Evolutionary conservation across 305 asterid species (phyloP), one percentile per base, ranked within the genome.

Genomic region (Solanum chacoense): DNA sequence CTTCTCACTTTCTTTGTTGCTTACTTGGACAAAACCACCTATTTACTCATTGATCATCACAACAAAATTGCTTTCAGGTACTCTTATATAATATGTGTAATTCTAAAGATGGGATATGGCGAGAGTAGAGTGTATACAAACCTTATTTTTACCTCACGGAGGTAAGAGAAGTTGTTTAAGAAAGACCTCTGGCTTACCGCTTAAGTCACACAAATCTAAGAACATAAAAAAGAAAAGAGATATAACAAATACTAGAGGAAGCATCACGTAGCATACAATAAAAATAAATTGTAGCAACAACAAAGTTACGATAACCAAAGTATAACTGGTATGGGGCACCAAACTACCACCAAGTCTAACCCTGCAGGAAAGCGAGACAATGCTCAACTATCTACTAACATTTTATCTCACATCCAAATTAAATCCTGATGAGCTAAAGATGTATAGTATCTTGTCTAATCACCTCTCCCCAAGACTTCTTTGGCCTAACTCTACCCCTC

Each of bases 1-100:
- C 35, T 96, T 32, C 93, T 97, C 90, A 96, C 98, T 86, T 97
- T 97, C 93, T 95, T 95, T 93, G 92, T 96, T 4, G 98, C 98
- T 35, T 97, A 94, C 93, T 89, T 96, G 90, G 99, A 97, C 94
- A 94, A 93, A 87, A 89, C 97, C 73, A 97, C 99, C 35, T 94
- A 96, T 88, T 90, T 97, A 88, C 97, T 96, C 5, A 91, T 96
- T 11, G 96, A 93, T 84, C 94, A 96, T 91, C 99, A 93, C 88
- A 91, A 92, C 88, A 94, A 90, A 91, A 95, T 97, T 90, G 99
- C 96, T 78, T 2, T 35, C 26, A 93, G 98, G 99, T 95, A 91
- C 11, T 88, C 11, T 5, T n/a, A 20, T 18, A 14, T 69, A 26
- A 26, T 69, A 5, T 24, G 2, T 26, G 34, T 26, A 69, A 69